phyloP scores from a whole-genome alignment of 164 flowering plant species.

The Vitis labrusca region DNA sequence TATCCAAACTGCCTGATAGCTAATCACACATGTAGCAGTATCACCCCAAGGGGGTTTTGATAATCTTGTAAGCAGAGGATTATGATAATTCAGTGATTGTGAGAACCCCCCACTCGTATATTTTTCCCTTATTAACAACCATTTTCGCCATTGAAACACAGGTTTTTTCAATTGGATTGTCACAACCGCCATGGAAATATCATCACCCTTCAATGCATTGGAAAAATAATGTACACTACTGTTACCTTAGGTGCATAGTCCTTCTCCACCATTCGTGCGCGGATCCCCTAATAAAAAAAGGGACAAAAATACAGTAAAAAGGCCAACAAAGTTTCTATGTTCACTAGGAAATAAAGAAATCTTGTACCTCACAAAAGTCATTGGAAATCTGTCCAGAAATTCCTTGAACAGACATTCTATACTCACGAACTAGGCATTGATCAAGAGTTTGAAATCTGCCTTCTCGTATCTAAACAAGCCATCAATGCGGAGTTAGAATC shows the following conservation, averaged over 20 bases:
- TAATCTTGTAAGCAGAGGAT: too few species aligned
- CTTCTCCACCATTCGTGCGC: slow-evolving; percentile 48
- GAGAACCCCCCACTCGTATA: too few species aligned
- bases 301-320: background rate
- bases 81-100: too few species aligned
- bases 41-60: too few species aligned
- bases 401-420: slow-evolving; percentile 47
- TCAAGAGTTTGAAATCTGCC: slow-evolving; percentile 51
- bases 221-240: background rate
- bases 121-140: too few species aligned
- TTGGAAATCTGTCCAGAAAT: slow-evolving; percentile 26
- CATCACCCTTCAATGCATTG: background rate
- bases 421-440: slow-evolving; percentile 48
- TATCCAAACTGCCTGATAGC: too few species aligned
- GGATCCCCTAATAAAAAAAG: slow-evolving; percentile 31
- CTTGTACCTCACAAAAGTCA: slow-evolving; percentile 44
- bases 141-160: too few species aligned
- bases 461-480: slow-evolving; percentile 40
- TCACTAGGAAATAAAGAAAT: background rate
- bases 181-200: background rate
- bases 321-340: background rate
- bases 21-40: background rate
- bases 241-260: slow-evolving; percentile 51
- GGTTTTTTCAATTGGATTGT: background rate
- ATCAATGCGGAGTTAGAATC: background rate